Evolutionary conservation across 1,284 basidiomycete genomes (phyloP), one percentile per base, ranked within the genome.

Genomic region (Puccinia brachypodii): DNA sequence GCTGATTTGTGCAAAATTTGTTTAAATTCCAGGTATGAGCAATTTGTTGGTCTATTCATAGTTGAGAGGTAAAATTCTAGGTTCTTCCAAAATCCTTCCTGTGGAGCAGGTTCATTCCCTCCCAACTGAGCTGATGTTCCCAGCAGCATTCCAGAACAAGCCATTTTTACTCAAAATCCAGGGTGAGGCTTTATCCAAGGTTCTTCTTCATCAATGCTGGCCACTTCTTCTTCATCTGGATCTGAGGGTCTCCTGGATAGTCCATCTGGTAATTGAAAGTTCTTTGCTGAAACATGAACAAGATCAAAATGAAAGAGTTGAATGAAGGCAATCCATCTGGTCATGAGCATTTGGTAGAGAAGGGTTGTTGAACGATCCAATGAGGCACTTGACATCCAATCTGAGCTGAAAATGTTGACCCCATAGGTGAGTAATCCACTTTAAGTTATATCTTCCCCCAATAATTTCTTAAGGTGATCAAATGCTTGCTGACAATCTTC

Each of bases 221-320:
- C 1, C 13, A 8, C 11, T 14, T 38, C 3, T 22, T n/a, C 14
- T 4, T 71, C 68, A 22, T 71, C 68, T 71, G 9, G 22, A 16
- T 53, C 47, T 36, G 40, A n/a, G 6, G 69, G 69, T 50, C 69
- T 72, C 25, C 69, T 72, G 4, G 69, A 72, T 14, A 72, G 19
- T 33, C 75, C 75, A 76, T 76, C 75, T 25, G 75, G 60, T 25
- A 66, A 19, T 25, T 2, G 42, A 25, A 76, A 76, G 25, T 1
- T 76, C 28, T 76, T 76, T 25, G 33, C 75, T 44, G 60, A 25
- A 2, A 38, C 40, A 47, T 76, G 75, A 4, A 76, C 31, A 8
- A 76, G n/a, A 47, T 76, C 56, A 76, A 76, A 76, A 11, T 58
- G 44, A 62, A 76, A 76, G 4, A 64, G 28, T 28, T 76, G 36